Conservation (phyloP, 495 filamentous ascomycete species). For the Trichocladium antarcticum region DNA sequence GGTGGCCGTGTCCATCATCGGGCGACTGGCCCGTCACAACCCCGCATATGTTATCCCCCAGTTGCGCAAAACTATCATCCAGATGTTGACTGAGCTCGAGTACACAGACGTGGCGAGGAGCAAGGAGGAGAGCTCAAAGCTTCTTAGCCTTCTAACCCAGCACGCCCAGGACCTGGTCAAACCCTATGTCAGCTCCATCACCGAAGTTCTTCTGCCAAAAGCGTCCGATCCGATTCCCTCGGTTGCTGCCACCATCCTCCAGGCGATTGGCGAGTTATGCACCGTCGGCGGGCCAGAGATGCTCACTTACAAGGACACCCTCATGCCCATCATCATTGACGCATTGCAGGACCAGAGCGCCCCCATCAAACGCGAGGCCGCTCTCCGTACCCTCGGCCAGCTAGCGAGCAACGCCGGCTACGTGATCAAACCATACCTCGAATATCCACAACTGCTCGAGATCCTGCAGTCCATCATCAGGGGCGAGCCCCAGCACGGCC, state of each 20-base stretch:
- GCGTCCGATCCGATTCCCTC: slow-evolving; percentile 69
- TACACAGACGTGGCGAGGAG: slow-evolving; percentile 88
- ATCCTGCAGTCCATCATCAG: slow-evolving; percentile 90
- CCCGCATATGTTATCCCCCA: slow-evolving; percentile 96
- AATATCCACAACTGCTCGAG: slow-evolving; percentile 84
- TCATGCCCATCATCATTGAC: slow-evolving; percentile 92
- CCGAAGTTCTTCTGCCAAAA: slow-evolving; percentile 79
- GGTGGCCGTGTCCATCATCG: slow-evolving; percentile 91
- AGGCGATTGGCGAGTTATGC: slow-evolving; percentile 84
- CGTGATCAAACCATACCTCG: slow-evolving; percentile 90
- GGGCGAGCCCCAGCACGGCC: slow-evolving; percentile 66
- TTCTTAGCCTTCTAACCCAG: slow-evolving; percentile 83
- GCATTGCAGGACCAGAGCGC: slow-evolving; percentile 88
- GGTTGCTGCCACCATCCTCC: slow-evolving; percentile 85
- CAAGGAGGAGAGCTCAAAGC: slow-evolving; percentile 88
- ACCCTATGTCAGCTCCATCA: slow-evolving; percentile 91
- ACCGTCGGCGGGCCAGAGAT: slow-evolving; percentile 88
- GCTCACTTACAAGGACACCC: slow-evolving; percentile 68
- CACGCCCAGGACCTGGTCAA: slow-evolving; percentile 85
- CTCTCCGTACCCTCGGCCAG: slow-evolving; percentile 81
- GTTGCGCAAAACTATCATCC: slow-evolving; percentile 84
- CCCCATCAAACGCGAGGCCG: slow-evolving; percentile 75
- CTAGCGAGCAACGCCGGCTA: slow-evolving; percentile 91
- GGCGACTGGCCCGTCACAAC: slow-evolving; percentile 79
- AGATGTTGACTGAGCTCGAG: slow-evolving; percentile 87